Conservation (phyloP, 805 yeast genomes). For the Zygosaccharomyces siamensis region DNA sequence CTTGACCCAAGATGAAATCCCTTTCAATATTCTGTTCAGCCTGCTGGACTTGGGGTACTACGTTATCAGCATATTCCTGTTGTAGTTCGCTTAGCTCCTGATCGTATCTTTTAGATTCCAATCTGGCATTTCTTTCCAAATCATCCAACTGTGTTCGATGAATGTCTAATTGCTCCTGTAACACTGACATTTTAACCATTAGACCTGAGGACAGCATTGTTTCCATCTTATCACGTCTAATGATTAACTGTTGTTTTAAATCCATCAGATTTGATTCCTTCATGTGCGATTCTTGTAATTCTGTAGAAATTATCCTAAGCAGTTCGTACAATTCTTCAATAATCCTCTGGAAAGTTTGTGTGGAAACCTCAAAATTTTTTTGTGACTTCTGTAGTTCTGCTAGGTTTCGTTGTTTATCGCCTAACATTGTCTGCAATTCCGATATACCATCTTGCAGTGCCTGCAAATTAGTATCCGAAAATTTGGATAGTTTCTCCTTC, state of each 20-base stretch:
- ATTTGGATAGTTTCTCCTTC: conserved; percentile 54
- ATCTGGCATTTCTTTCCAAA: conserved; percentile 41
- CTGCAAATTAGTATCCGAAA: conserved; percentile 57
- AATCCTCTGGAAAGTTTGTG: conserved; percentile 49
- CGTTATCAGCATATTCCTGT: conserved; percentile 43
- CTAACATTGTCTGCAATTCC: conserved; percentile 46
- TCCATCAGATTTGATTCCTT: conserved; percentile 43
- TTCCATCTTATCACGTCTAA: conserved; percentile 40
- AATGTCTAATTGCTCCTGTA: conserved; percentile 43
- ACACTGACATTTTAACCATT: conserved; percentile 37
- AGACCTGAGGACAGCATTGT: conserved; percentile 40
- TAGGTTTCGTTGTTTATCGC: conserved; percentile 38
- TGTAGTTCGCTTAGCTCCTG: conserved; percentile 42
- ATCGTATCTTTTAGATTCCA: conserved; percentile 44
- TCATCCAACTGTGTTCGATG: conserved; percentile 48
- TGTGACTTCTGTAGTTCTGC: conserved; percentile 43
- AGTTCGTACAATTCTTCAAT: conserved; percentile 30
- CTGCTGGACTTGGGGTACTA: conserved; percentile 45
- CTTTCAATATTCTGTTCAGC: conserved; percentile 45
- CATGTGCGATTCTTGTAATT: conserved; percentile 39
- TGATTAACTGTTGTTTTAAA: conserved; percentile 43
- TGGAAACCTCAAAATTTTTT: conserved; percentile 48
- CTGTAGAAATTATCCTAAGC: conserved; percentile 42
- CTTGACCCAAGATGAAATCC: conserved; percentile 36
- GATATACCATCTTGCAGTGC: conserved; percentile 48